Evolutionary conservation across 139 green algal genomes (phyloP).

Genomic region (Volvox africanus): DNA sequence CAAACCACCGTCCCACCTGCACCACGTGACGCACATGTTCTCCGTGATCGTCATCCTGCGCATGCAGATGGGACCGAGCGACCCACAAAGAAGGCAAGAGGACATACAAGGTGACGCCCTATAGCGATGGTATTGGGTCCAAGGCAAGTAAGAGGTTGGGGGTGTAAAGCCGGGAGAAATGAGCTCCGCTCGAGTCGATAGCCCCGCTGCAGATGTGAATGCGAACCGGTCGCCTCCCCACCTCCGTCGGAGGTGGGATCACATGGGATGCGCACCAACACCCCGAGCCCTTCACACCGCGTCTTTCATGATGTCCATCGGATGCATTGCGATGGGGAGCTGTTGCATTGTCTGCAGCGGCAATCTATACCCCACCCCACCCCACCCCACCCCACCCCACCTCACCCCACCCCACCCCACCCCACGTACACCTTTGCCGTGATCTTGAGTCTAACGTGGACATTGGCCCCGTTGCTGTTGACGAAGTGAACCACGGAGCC

Average conservation of each 20-base stretch:
- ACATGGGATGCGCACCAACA: background rate
- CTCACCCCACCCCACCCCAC: background rate
- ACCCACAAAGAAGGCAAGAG: background rate
- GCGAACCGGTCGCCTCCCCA: no score
- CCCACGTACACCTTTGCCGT: background rate
- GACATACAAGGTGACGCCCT: background rate
- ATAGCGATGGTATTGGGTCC: background rate
- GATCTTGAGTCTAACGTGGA: constrained; percentile 55
- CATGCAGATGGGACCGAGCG: background rate
- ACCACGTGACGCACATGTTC: constrained; percentile 52
- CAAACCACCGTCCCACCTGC: constrained; percentile 31
- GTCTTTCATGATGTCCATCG: background rate
- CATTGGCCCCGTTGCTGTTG: constrained; percentile 42
- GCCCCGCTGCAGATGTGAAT: no score
- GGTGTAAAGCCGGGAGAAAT: background rate
- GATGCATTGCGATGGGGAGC: background rate
- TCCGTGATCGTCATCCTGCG: constrained; percentile 22
- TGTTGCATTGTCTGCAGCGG: background rate
- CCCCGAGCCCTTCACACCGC: background rate
- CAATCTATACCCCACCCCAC: background rate
- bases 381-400: background rate
- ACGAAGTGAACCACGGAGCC: constrained; percentile 56
- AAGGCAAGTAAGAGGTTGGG: background rate
- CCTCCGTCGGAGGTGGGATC: no score
- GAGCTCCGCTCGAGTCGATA: background rate